phyloP scores from a whole-genome alignment of 768 basidiomycete genomes.

The Podaxis mareebaensis region DNA sequence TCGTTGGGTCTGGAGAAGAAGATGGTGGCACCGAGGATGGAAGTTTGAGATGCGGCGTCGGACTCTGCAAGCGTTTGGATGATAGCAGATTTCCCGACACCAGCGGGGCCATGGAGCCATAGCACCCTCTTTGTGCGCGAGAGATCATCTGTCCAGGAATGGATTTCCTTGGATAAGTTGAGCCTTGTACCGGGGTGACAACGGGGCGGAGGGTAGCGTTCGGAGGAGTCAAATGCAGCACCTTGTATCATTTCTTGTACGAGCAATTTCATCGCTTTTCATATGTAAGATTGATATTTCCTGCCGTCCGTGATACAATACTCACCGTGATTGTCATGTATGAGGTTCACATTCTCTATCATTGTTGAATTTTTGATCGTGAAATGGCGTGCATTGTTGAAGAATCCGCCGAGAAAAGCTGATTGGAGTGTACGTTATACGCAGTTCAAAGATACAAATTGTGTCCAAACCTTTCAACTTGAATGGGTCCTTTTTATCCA shows the following conservation, averaged over 20 bases:
- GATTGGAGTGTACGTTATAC: too few relatives aligned
- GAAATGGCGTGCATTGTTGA: too few relatives aligned
- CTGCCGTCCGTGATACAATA: not conserved
- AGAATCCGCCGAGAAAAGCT: too few relatives aligned
- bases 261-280: not conserved
- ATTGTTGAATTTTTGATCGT: too few relatives aligned
- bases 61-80: slow-evolving; percentile 13
- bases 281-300: not conserved
- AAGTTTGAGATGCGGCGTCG: not conserved
- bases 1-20: slow-evolving; percentile 22
- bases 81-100: slow-evolving; percentile 15
- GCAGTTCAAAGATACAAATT: too few relatives aligned
- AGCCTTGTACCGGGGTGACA: slow-evolving; percentile 9
- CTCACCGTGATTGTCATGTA: too few relatives aligned
- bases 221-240: slow-evolving; percentile 11
- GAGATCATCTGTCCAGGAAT: not conserved
- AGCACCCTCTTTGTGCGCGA: not conserved
- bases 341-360: too few relatives aligned
- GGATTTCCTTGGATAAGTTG: not conserved
- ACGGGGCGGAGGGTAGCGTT: slow-evolving; percentile 6
- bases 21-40: slow-evolving; percentile 16
- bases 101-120: slow-evolving; percentile 6
- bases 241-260: not conserved
- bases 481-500: too few relatives aligned
- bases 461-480: too few relatives aligned